A percentile compares a stretch with the other conserved stretches of the same genome.
These are phyloP conservation scores for Athelia psychrophila DNA, from an alignment of 1,284 basidiomycete species.

Conservation along the genomic window DNA sequence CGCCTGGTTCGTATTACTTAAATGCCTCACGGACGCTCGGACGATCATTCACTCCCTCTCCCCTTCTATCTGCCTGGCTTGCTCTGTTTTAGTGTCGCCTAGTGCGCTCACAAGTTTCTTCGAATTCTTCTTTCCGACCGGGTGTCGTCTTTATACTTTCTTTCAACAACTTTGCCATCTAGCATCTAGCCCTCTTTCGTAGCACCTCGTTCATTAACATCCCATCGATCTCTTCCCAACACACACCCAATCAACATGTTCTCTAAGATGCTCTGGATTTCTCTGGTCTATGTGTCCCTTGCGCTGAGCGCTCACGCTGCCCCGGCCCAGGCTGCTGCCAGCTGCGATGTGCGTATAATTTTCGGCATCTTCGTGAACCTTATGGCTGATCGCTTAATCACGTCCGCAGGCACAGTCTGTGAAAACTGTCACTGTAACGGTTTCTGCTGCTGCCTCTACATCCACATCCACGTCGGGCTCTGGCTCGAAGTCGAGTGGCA, in stretches of 20 bases:
- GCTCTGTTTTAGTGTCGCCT: conserved; percentile 1
- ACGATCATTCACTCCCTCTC: neutral
- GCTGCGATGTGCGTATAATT: conserved; percentile 13
- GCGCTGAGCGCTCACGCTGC: conserved; percentile 25
- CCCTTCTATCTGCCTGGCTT: conserved; percentile 1
- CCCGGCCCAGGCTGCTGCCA: conserved; percentile 15
- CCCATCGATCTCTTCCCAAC: neutral
- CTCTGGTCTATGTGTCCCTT: conserved; percentile 26
- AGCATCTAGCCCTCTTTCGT: neutral
- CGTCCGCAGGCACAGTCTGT: neutral
- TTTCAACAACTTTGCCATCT: neutral
- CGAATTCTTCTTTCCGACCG: neutral
- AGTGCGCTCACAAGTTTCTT: conserved; percentile 1
- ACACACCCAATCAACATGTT: conserved; percentile 21
- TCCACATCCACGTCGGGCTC: conserved; percentile 6
- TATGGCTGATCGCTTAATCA: neutral
- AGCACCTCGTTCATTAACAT: conserved; percentile 1
- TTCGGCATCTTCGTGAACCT: neutral
- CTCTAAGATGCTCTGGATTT: conserved; percentile 24
- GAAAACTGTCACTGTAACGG: conserved; percentile 8
- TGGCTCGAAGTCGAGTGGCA: neutral
- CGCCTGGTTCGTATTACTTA: neutral
- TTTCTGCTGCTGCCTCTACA: conserved; percentile 20
- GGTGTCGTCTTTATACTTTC: conserved; percentile 1
- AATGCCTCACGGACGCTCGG: neutral